Evolutionary conservation across 495 filamentous ascomycete species (phyloP), one percentile per base, ranked within the genome.

Genomic region (Gamarada debralockiae): DNA sequence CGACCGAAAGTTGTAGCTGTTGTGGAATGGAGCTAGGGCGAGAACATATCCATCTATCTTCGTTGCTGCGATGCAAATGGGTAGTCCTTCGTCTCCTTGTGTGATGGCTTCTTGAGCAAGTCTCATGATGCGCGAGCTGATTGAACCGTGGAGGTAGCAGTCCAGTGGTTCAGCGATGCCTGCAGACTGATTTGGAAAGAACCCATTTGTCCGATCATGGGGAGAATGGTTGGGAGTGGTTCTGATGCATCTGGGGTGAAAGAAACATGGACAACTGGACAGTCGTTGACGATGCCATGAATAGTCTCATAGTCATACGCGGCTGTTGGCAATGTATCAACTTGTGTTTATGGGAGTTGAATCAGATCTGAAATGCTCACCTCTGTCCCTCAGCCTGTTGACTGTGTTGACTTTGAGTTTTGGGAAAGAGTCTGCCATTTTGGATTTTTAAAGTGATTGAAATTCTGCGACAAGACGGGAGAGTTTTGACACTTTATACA

Each of bases 121-220:
- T 17, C 84, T 84, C 73, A 90, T 85, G 33, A 95, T 73, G 2
- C 91, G 88, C 12, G 86, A 85, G 48, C 81, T 86, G 47, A 92
- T 82, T 63, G 93, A 95, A 59, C 89, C 89, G 65, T 97, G 91
- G 3, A 97, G 80, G 62, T 97, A 96, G 50, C 87, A 79, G 53
- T 95, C 87, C 10, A 89, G 69, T 0, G 82, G 74, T 52, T 89
- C 84, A 17, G 34, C 40, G 4, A 53, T 18, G 10, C 34, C 14
- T 14, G 81, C 78, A 65, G 8, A 80, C 76, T 48, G 53, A 77
- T 73, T 9, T 70, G 72, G 83, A 92, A 39, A 80, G 85, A 15
- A 78, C 86, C 84, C 92, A 89, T 57, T 81, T 80, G 36, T 17
- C 90, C 91, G 55, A 96, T 87, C 89, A 96, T 93, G 34, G 91